These are phyloP conservation scores for Pezicula carpinea DNA, from an alignment of 2,329 filamentous ascomycete genomes.

Conservation along the genomic window DNA sequence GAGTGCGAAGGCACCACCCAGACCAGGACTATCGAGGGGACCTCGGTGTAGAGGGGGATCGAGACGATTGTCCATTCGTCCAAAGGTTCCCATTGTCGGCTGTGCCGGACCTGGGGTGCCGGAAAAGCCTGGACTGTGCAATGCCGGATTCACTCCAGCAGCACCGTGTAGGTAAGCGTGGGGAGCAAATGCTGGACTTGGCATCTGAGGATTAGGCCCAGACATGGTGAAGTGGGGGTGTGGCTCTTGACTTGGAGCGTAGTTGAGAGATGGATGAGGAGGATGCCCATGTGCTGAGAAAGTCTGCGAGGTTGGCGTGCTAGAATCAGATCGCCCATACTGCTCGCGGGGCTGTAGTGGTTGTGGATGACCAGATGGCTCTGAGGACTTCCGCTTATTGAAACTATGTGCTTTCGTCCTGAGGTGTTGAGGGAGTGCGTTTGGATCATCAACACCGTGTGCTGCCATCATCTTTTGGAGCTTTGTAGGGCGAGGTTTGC, in stretches of 20 bases:
- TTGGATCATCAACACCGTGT: constrained; percentile 82
- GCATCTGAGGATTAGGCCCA: constrained; percentile 10
- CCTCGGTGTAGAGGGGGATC: not conserved
- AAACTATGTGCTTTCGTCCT: constrained; percentile 28
- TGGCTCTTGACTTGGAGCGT: constrained; percentile 16
- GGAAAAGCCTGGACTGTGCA: constrained; percentile 18
- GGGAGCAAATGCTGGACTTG: constrained; percentile 25
- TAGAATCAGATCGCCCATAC: constrained; percentile 26
- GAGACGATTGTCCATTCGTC: not conserved
- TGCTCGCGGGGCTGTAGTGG: constrained; percentile 22
- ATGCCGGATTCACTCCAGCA: not conserved
- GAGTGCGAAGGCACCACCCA: not conserved
- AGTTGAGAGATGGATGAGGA: constrained; percentile 22
- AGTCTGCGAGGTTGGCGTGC: constrained; percentile 23
- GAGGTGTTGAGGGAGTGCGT: constrained; percentile 75
- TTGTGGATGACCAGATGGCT: constrained; percentile 22
- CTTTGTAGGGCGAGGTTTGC: constrained; percentile 94
- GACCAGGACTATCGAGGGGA: not conserved
- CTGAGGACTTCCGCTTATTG: constrained; percentile 26
- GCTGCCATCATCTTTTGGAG: constrained; percentile 91
- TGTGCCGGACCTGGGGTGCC: constrained; percentile 6
- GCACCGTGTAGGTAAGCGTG: constrained; percentile 24
- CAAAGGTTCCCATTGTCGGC: constrained; percentile 6
- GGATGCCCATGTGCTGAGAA: constrained; percentile 23
- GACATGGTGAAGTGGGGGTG: constrained; percentile 23